Percentiles rank a stretch among this genome's conserved stretches.
Evolutionary conservation across 2,329 filamentous ascomycete genomes (phyloP).

Genomic region (Daldinia sp.): DNA sequence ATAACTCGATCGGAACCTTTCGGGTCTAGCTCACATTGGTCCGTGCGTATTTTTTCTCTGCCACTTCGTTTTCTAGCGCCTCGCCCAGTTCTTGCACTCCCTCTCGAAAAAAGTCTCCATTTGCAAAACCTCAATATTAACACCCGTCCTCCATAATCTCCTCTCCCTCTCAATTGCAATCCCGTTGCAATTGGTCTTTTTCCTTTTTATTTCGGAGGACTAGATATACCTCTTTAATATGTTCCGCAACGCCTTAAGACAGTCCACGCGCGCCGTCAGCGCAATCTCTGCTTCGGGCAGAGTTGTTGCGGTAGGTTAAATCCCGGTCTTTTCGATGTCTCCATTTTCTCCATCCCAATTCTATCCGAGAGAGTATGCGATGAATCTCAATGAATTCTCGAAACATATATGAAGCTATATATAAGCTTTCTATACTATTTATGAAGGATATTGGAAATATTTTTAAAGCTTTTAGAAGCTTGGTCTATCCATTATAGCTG

Average conservation of each 20-base stretch:
- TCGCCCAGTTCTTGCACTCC: slow-evolving; percentile 34
- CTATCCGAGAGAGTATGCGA: slow-evolving; percentile 56
- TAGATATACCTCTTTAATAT: slow-evolving; percentile 70
- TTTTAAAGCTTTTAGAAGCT: slow-evolving; percentile 50
- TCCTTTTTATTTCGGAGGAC: slow-evolving; percentile 58
- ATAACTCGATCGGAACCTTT: slow-evolving; percentile 19
- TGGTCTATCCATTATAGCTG: slow-evolving; percentile 10
- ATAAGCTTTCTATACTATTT: slow-evolving; percentile 48
- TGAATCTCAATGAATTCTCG: slow-evolving; percentile 47
- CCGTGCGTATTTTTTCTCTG: slow-evolving; percentile 28
- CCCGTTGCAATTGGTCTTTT: slow-evolving; percentile 71
- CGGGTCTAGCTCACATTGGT: slow-evolving; percentile 22
- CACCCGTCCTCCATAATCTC: slow-evolving; percentile 61
- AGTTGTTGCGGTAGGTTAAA: slow-evolving; percentile 88
- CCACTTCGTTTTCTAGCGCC: slow-evolving; percentile 24
- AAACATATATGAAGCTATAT: slow-evolving; percentile 48
- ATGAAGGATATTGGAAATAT: slow-evolving; percentile 44
- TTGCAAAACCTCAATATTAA: slow-evolving; percentile 38
- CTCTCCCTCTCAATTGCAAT: slow-evolving; percentile 68
- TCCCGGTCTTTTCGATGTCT: slow-evolving; percentile 45
- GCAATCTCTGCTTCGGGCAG: slow-evolving; percentile 91
- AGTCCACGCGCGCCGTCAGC: slow-evolving; percentile 94
- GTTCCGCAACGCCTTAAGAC: slow-evolving; percentile 98
- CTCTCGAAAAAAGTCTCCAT: slow-evolving; percentile 44
- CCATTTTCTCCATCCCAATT: slow-evolving; percentile 52